Percentiles rank a stretch among this genome's conserved stretches.
These are phyloP conservation scores for Salvia rosmarinus DNA, from an alignment of 257 asterid species.

Conservation along the genomic window DNA sequence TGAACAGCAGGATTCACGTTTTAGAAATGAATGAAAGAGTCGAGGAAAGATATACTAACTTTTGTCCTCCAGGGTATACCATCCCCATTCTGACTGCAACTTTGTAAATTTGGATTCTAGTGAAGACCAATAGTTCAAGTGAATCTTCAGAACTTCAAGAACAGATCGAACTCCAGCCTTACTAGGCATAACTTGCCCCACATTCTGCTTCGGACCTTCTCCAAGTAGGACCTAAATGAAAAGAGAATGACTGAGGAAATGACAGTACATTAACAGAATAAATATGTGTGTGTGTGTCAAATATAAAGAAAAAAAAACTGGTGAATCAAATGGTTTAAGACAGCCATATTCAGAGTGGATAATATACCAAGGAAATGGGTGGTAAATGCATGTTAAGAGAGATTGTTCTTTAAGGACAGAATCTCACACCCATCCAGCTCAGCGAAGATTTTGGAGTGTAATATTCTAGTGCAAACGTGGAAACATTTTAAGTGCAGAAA, in stretches of 20 bases:
- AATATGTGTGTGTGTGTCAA: neutral
- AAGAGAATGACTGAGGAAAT: constrained; percentile 39
- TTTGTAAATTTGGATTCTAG: constrained; percentile 49
- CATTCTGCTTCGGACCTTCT: constrained; percentile 52
- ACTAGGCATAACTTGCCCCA: constrained; percentile 60
- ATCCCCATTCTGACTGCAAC: constrained; percentile 64
- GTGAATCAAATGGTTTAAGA: neutral
- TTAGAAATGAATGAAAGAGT: constrained; percentile 23
- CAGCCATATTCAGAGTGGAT: no score
- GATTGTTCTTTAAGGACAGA: no score
- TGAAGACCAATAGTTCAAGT: constrained; percentile 75
- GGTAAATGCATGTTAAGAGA: no score
- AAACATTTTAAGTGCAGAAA: no score
- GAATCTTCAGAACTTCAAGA: constrained; percentile 74
- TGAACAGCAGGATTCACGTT: constrained; percentile 15
- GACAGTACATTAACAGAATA: neutral
- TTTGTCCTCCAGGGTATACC: constrained; percentile 46
- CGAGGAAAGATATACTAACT: constrained; percentile 56
- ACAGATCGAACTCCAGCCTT: constrained; percentile 72
- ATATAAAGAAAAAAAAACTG: constrained; percentile 20
- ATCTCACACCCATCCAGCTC: no score
- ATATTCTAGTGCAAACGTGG: no score
- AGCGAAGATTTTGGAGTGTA: no score
- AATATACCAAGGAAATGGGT: no score
- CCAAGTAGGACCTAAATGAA: constrained; percentile 83